phyloP scores from a whole-genome alignment of 257 asterid genomes.

The Nicotiana obtusifolia region DNA sequence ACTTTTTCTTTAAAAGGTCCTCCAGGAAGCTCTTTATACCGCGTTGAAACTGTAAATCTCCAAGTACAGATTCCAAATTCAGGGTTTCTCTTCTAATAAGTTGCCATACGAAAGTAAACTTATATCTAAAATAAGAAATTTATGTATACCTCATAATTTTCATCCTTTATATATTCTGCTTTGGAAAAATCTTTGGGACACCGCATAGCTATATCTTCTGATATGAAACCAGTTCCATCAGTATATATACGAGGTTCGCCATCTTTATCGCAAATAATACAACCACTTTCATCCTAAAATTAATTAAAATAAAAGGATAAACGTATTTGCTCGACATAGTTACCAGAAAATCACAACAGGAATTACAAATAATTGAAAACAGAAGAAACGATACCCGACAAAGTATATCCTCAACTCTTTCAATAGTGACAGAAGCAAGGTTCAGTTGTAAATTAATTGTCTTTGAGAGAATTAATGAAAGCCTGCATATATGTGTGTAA shows the following conservation, averaged over 20 bases:
- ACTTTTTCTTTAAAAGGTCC: neutral
- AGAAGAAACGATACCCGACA: conserved; percentile 41
- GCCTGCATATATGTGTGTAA: conserved; percentile 36
- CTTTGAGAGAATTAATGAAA: conserved; percentile 70
- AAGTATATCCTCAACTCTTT: conserved; percentile 54
- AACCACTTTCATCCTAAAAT: conserved; percentile 49
- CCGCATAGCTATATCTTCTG: conserved; percentile 66
- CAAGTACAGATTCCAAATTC: neutral
- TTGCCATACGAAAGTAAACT: too few relatives aligned
- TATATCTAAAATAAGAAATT: neutral
- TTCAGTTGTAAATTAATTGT: conserved; percentile 49
- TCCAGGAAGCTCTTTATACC: neutral
- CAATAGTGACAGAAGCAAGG: conserved; percentile 39
- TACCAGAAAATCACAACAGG: neutral
- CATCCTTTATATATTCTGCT: conserved; percentile 37
- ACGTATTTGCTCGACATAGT: neutral
- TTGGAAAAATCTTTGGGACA: conserved; percentile 49
- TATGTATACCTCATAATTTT: conserved; percentile 39
- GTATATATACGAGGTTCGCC: conserved; percentile 59
- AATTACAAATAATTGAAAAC: neutral
- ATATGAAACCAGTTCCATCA: conserved; percentile 84
- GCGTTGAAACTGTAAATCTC: neutral
- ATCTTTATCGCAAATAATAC: conserved; percentile 38
- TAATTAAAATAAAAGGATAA: neutral
- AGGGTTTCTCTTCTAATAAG: neutral